Evolutionary conservation across 257 asterid genomes (phyloP), one percentile per base, ranked within the genome.

Genomic region (Capsicum chinense): DNA sequence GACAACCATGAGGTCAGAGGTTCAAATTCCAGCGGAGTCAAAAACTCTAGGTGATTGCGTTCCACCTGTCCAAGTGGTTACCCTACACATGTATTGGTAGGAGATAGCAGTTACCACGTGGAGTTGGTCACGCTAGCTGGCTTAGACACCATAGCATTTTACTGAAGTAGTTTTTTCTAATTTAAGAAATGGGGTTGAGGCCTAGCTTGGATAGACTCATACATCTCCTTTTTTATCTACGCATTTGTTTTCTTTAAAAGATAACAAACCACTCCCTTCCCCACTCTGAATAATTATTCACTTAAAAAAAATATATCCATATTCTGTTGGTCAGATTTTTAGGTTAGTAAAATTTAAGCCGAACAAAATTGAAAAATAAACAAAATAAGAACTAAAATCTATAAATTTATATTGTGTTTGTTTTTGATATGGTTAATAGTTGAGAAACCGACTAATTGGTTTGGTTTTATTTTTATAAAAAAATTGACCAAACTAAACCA

Each of bases 181-280:
- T 64, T 64, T 33, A 66, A 66, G 47, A 66, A 66, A 66, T 66
- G 73, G 73, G 47, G 73, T 66, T 66, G 7, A 33, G 44, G 71
- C 47, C 47, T 64, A 64, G n/a, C 47, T 26, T 33, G 73, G 73
- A 66, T 39, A 5, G n/a, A 26, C 5, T 66, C 73, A 13, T 66
- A 33, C 47, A 33, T 5, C n/a, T 66, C 73, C 47, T 66, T 12
- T 66, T 33, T 33, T 66, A 66, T 44, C 73, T 26, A 0, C 12
- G 3, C n/a, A 3, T 33, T 26, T 33, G 47, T 33, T 66, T 66
- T 66, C 47, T 66, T 13, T 66, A 66, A 66, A 66, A 66, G 73
- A 66, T 66, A 66, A 66, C 10, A 66, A 39, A 66, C 44, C 15
- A 66, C 16, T 66, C n/a, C 73, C 37, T 33, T 12, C 73, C 9